phyloP scores from a whole-genome alignment of 2,329 filamentous ascomycete genomes.

The Fusarium equiseti region DNA sequence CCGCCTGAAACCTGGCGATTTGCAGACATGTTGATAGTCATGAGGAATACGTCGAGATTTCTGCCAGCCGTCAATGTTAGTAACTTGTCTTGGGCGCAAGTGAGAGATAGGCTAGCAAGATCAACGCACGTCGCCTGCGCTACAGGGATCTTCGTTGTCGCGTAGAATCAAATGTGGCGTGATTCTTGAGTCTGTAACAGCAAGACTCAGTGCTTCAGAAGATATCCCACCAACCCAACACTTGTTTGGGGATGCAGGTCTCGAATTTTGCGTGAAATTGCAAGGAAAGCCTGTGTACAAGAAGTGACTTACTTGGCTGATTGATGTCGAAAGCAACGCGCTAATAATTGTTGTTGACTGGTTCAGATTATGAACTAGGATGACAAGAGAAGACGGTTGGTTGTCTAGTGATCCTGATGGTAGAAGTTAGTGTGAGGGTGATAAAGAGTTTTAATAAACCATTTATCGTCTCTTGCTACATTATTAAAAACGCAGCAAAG shows the following conservation, averaged over 20 bases:
- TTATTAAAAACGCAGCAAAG: constrained; percentile 22
- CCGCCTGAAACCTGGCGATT: constrained; percentile 47
- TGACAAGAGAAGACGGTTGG: neutral
- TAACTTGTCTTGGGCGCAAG: constrained; percentile 26
- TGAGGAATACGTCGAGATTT: constrained; percentile 36
- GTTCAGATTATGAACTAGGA: constrained; percentile 11
- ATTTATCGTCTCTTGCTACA: constrained; percentile 26
- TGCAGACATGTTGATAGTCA: constrained; percentile 49
- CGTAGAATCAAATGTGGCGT: constrained; percentile 38
- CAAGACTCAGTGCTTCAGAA: constrained; percentile 35
- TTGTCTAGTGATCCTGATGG: constrained; percentile 23
- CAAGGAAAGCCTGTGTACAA: constrained; percentile 35
- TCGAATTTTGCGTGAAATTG: constrained; percentile 28
- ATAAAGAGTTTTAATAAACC: constrained; percentile 13
- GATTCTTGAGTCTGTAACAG: constrained; percentile 42
- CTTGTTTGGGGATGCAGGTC: constrained; percentile 35
- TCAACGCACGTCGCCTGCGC: constrained; percentile 24
- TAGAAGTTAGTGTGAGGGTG: constrained; percentile 30
- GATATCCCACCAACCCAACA: constrained; percentile 39
- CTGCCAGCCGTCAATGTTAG: constrained; percentile 34
- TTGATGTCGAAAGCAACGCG: constrained; percentile 14
- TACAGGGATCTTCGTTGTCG: constrained; percentile 43
- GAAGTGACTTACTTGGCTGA: constrained; percentile 36
- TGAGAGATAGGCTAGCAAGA: constrained; percentile 19
- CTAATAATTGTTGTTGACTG: constrained; percentile 26